Conservation (phyloP, 129 eudicot species). For the Lactuca sativa region DNA sequence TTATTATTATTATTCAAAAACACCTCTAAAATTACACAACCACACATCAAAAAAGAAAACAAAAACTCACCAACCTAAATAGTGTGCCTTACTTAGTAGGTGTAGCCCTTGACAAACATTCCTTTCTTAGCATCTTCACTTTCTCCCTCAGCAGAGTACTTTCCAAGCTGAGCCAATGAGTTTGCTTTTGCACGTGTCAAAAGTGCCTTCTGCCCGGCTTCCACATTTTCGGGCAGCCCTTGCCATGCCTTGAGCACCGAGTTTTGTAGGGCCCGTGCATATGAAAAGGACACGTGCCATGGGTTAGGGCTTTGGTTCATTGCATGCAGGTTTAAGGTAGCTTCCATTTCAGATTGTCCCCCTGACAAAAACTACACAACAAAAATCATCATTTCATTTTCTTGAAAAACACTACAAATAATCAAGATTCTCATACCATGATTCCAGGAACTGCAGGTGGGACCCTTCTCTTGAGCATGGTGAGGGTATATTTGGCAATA, state of each 20-base stretch:
- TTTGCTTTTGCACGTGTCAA: constrained; percentile 85
- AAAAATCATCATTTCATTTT: background rate
- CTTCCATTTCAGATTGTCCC: constrained; percentile 92
- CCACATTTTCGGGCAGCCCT: constrained; percentile 75
- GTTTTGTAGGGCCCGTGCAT: constrained; percentile 91
- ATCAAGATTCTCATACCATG: constrained; percentile 47
- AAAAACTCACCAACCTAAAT: background rate
- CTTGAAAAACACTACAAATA: background rate
- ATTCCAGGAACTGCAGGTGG: constrained; percentile 98
- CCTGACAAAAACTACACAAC: constrained; percentile 80
- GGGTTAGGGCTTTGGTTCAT: constrained; percentile 97
- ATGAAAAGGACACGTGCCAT: constrained; percentile 88
- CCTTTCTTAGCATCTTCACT: constrained; percentile 84
- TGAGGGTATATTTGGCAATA: constrained; percentile 72
- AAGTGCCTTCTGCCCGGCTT: constrained; percentile 80
- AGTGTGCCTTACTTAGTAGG: constrained; percentile 44
- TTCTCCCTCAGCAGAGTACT: constrained; percentile 90
- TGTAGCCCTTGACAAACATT: constrained; percentile 87
- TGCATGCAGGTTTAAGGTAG: constrained; percentile 76
- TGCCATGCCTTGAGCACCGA: constrained; percentile 89
- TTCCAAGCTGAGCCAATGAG: constrained; percentile 89
- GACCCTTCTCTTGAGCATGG: constrained; percentile 91
- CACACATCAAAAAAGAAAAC: background rate
- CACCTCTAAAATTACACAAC: constrained; percentile 30
- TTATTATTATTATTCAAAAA: constrained; percentile 39